Base-by-base conservation (phyloP, 2,329 filamentous ascomycete species). In the Pseudogymnoascus sp. region DNA sequence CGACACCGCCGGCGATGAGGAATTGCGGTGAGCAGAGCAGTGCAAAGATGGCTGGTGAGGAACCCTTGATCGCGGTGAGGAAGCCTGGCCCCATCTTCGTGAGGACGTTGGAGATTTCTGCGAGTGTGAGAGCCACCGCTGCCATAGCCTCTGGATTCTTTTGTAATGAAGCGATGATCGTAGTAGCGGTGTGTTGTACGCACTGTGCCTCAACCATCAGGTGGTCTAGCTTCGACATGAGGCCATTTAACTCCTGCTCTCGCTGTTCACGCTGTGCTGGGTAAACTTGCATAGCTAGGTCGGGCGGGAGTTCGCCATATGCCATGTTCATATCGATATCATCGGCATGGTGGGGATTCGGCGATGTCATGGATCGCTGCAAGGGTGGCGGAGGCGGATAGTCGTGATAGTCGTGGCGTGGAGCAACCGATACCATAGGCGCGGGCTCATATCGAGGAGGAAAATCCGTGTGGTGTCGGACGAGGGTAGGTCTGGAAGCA, bases 21-120 rank as follows among this genome's bases (percentile, higher is more conserved):
- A 99, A 99, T 72, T 99, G 91, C 0, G 95, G 95, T 63, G 89
- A 93, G 0, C 91, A 87, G 3, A 99, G 83, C 21, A 99, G 82
- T 0, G 88, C 90, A 69, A 96, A 93, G 19, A 96, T 87, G 6
- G 90, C 88, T 0, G 95, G 95, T 38, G 92, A 93, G 19, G 87
- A 87, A 40, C 85, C 82, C 76, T 96, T 96, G 71, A 97, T 78
- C 1, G 88, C 79, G 10, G 82, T 79, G 6, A 99, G 78, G 19
- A 93, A 90, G 1, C 86, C 84, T 0, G 95, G 95, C 0, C 89
- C 90, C 82, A 97, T 88, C 74, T 96, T 96, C 61, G 84, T 82
- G 0, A 91, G 82, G 3, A 97, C 76, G 24, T 87, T 88, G 65
- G 90, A 95, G 67, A 99, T 88, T 76, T 99, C 95, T 11, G 92